phyloP scores from a whole-genome alignment of 2,329 filamentous ascomycete species.

The Cordyceps pruinosa region DNA sequence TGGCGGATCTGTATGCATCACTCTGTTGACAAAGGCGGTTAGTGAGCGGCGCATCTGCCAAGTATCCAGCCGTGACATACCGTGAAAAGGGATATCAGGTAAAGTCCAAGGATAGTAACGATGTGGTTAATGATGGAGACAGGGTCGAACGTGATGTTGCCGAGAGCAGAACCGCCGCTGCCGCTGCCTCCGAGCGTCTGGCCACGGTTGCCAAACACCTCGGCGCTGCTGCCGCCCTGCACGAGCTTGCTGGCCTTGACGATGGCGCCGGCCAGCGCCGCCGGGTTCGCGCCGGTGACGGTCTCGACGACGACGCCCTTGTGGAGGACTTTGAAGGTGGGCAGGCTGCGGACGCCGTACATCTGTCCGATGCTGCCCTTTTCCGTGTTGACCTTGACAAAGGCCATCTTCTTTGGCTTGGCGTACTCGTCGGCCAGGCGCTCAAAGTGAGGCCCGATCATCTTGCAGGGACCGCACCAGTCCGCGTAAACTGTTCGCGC shows the following conservation, averaged over 20 bases:
- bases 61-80: slow-evolving; percentile 31
- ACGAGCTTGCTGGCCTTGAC: slow-evolving; percentile 58
- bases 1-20: slow-evolving; percentile 55
- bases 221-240: slow-evolving; percentile 31
- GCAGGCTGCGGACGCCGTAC: slow-evolving; percentile 80
- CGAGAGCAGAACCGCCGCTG: slow-evolving; percentile 10
- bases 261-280: slow-evolving; percentile 68
- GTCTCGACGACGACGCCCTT: slow-evolving; percentile 65
- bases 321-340: slow-evolving; percentile 90
- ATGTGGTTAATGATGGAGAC: slow-evolving; percentile 42
- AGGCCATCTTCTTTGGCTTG: slow-evolving; percentile 75
- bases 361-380: slow-evolving; percentile 64
- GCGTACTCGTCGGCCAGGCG: slow-evolving; percentile 73
- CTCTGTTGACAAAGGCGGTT: slow-evolving; percentile 33
- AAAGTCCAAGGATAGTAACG: slow-evolving; percentile 52
- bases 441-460: slow-evolving; percentile 84
- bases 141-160: slow-evolving; percentile 26
- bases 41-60: slow-evolving; percentile 14
- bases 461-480: slow-evolving; percentile 91
- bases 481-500: slow-evolving; percentile 72
- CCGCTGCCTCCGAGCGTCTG: slow-evolving; percentile 47
- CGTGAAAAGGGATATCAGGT: slow-evolving; percentile 55
- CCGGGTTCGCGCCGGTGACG: slow-evolving; percentile 73
- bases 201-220: slow-evolving; percentile 48
- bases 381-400: slow-evolving; percentile 89